Percentiles rank a stretch among this genome's conserved stretches.
These are phyloP conservation scores for Aspergillus eucalypticola DNA, from an alignment of 2,329 filamentous ascomycete species.

Conservation along the genomic window DNA sequence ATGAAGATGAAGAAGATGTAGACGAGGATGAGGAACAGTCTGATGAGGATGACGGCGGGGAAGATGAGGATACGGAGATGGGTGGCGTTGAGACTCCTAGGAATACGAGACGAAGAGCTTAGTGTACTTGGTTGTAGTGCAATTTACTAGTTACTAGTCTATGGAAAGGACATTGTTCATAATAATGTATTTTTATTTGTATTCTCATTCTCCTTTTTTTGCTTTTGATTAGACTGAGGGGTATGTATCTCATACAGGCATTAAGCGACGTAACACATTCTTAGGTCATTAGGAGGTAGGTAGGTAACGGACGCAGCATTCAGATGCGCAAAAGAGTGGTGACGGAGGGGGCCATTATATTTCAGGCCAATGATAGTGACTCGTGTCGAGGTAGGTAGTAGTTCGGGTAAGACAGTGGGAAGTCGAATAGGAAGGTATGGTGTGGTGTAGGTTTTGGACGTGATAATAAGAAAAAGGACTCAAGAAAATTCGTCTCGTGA, in stretches of 20 bases:
- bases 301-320: slow-evolving; percentile 8
- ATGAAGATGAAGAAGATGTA: slow-evolving; percentile 26
- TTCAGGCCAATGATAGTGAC: not conserved
- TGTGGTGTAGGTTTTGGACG: not conserved
- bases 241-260: slow-evolving; percentile 18
- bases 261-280: slow-evolving; percentile 18
- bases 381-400: not conserved
- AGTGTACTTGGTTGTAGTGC: not conserved
- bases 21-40: slow-evolving; percentile 15
- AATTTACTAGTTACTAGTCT: not conserved
- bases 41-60: not conserved
- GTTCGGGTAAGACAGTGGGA: not conserved
- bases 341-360: not conserved
- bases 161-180: not conserved
- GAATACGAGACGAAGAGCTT: not conserved
- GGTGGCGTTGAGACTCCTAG: not conserved
- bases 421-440: not conserved
- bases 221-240: slow-evolving; percentile 8
- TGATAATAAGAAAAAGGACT: not conserved
- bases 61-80: slow-evolving; percentile 1
- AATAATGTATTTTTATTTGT: not conserved
- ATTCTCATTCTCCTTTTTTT: not conserved
- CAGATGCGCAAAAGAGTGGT: not conserved
- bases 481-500: slow-evolving; percentile 1
- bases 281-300: slow-evolving; percentile 18